phyloP scores from a whole-genome alignment of 2,329 filamentous ascomycete species.

The Phaeosphaeria sp. region DNA sequence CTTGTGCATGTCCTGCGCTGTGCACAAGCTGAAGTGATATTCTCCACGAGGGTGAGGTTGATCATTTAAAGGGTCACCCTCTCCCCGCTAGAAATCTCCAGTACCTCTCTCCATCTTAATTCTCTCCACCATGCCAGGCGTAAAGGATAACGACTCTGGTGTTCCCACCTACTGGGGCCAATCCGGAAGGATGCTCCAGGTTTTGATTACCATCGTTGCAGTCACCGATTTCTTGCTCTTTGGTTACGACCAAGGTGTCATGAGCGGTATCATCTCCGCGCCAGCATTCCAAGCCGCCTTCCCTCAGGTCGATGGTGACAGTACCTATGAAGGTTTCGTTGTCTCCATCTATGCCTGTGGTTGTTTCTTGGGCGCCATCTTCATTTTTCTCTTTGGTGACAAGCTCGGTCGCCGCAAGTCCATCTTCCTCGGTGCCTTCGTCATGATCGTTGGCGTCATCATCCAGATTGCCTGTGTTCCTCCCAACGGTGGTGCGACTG shows the following conservation, averaged over 20 bases:
- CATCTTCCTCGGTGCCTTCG: slow-evolving; percentile 50
- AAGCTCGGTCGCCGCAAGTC: slow-evolving; percentile 51
- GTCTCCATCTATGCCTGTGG: slow-evolving; percentile 60
- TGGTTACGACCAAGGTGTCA: slow-evolving; percentile 56
- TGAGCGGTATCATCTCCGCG: slow-evolving; percentile 51
- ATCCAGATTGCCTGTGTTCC: slow-evolving; percentile 46
- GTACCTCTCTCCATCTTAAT: slow-evolving; percentile 26
- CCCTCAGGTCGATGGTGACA: slow-evolving; percentile 46
- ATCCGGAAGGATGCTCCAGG: slow-evolving; percentile 37
- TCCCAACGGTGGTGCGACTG: slow-evolving; percentile 39
- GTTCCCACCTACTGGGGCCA: slow-evolving; percentile 39
- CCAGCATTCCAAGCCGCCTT: slow-evolving; percentile 44
- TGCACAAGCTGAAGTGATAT: slow-evolving; percentile 22
- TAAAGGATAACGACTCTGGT: slow-evolving; percentile 30
- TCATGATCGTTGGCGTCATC: slow-evolving; percentile 52
- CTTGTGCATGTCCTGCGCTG: slow-evolving; percentile 14
- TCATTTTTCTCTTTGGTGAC: slow-evolving; percentile 48
- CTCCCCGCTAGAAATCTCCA: slow-evolving; percentile 29
- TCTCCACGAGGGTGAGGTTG: slow-evolving; percentile 18
- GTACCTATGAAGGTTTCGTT: slow-evolving; percentile 52
- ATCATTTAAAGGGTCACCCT: slow-evolving; percentile 33
- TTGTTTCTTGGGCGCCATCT: slow-evolving; percentile 51
- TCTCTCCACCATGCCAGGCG: slow-evolving; percentile 28
- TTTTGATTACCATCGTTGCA: slow-evolving; percentile 51
- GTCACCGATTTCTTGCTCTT: slow-evolving; percentile 57